A percentile compares a stretch with the other conserved stretches of the same genome.
phyloP scores from a whole-genome alignment of 2,329 filamentous ascomycete genomes.

The Hymenoscyphus fraxineus region DNA sequence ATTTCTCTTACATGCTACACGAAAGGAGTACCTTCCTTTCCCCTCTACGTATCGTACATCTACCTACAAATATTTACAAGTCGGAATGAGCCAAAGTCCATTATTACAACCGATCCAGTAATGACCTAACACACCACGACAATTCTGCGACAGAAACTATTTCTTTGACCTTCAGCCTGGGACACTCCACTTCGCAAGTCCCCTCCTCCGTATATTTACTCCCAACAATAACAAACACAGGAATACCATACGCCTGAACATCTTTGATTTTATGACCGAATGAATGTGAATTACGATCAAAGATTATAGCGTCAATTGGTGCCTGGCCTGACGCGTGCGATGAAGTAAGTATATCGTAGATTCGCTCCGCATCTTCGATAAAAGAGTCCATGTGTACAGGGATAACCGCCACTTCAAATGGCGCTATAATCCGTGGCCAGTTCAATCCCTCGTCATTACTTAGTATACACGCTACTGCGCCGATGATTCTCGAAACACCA shows the following conservation, averaged over 20 bases:
- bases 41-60: not conserved
- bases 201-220: constrained; percentile 53
- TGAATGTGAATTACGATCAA: constrained; percentile 61
- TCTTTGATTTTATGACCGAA: constrained; percentile 86
- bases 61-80: not conserved
- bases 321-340: constrained; percentile 4
- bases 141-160: constrained; percentile 26
- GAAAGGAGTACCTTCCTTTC: not conserved
- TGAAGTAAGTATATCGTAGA: constrained; percentile 59
- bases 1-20: too few relatives aligned
- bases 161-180: constrained; percentile 25
- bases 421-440: constrained; percentile 84
- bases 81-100: not conserved
- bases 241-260: constrained; percentile 85
- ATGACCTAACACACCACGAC: constrained; percentile 13
- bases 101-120: constrained; percentile 24
- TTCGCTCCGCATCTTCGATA: constrained; percentile 40
- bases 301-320: constrained; percentile 63
- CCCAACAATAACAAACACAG: constrained; percentile 76
- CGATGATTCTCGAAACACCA: constrained; percentile 85
- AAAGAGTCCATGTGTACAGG: constrained; percentile 43
- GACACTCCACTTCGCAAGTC: constrained; percentile 34
- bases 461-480: constrained; percentile 74
- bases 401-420: constrained; percentile 62
- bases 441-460: constrained; percentile 71